Conservation (phyloP, 345 rosid genomes). For the Citrus glauca region DNA sequence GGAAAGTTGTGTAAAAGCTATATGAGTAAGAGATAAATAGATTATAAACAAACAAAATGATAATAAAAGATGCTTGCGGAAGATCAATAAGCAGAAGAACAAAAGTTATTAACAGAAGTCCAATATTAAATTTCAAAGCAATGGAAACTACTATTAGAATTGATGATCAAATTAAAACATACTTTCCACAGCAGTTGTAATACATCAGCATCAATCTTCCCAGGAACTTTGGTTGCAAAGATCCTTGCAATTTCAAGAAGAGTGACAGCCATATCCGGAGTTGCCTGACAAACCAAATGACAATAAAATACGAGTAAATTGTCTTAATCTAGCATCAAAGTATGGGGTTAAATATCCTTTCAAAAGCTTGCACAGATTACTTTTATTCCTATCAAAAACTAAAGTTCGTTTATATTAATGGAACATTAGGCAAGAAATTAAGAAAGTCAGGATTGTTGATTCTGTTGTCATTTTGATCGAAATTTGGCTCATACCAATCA, state of each 20-base stretch:
- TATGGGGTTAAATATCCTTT: neutral
- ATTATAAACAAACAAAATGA: neutral
- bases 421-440: slow-evolving; percentile 3
- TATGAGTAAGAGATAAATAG: neutral
- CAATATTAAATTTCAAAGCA: neutral
- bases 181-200: slow-evolving; percentile 97
- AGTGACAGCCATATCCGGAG: slow-evolving; percentile 99
- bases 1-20: neutral
- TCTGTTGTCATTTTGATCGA: neutral
- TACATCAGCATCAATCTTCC: slow-evolving; percentile 98
- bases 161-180: slow-evolving; percentile 16
- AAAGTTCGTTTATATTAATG: neutral
- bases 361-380: neutral
- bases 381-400: neutral
- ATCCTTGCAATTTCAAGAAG: slow-evolving; percentile 99
- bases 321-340: neutral
- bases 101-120: neutral
- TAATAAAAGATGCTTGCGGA: neutral
- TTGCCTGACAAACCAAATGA: slow-evolving; percentile 56
- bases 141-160: slow-evolving; percentile 1
- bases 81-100: neutral
- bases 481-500: neutral
- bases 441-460: neutral
- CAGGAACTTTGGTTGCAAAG: slow-evolving; percentile 99
- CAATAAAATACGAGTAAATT: slow-evolving; percentile 6